phyloP scores from a whole-genome alignment of 495 filamentous ascomycete genomes.

The Penicillium desertorum region DNA sequence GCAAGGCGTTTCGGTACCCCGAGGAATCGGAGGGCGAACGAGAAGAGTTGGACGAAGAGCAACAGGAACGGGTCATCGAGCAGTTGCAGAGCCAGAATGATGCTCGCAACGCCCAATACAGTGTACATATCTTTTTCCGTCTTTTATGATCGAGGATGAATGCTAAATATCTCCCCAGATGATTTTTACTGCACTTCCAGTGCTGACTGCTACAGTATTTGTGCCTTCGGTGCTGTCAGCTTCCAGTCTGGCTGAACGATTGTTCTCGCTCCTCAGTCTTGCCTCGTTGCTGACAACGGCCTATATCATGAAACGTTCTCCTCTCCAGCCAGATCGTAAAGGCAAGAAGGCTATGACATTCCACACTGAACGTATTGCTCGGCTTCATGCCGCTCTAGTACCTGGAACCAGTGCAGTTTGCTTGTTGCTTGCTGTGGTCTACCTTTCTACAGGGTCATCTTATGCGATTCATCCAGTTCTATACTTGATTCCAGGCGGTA shows the following conservation, averaged over 20 bases:
- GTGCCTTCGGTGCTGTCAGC: conserved; percentile 48
- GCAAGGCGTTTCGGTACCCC: conserved; percentile 64
- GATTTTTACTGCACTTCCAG: conserved; percentile 58
- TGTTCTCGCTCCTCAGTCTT: conserved; percentile 56
- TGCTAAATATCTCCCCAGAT: conserved; percentile 32
- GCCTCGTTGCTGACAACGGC: conserved; percentile 60
- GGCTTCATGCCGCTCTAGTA: conserved; percentile 22
- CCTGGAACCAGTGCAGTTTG: conserved; percentile 29
- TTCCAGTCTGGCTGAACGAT: conserved; percentile 20
- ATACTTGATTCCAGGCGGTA: conserved; percentile 43
- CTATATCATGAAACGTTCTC: conserved; percentile 44
- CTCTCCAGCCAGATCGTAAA: conserved; percentile 35
- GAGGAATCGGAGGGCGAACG: conserved; percentile 50
- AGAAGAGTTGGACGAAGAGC: conserved; percentile 65
- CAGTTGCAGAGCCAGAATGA: conserved; percentile 57
- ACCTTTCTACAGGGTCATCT: conserved; percentile 20
- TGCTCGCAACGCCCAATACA: conserved; percentile 58
- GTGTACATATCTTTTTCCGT: conserved; percentile 33
- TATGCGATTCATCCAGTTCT: conserved; percentile 21
- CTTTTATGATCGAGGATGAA: not conserved
- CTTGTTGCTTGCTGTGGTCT: conserved; percentile 27
- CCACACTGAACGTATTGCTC: conserved; percentile 16
- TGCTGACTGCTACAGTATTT: conserved; percentile 52
- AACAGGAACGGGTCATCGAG: conserved; percentile 70
- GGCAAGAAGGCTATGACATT: conserved; percentile 30